Base-by-base conservation (phyloP, 148 eudicot genomes). In the Persicaria tinctoria region DNA sequence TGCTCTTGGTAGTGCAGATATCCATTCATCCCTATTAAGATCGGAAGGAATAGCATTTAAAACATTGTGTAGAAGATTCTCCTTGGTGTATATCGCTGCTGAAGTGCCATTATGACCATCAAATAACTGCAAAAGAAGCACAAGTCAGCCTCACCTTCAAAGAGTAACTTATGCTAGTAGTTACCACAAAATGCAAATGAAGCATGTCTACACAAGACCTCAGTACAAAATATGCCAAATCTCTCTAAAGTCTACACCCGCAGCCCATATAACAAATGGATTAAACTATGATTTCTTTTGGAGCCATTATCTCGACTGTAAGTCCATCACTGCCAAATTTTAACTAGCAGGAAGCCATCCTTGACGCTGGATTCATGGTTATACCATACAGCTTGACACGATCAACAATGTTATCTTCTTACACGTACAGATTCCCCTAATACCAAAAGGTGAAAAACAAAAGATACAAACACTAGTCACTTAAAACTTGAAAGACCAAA, bases 71-170 rank as follows among this genome's bases (percentile, higher is more conserved):
- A 90, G 76, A 66, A 92, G 84, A 79, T 84, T 78, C 75, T 92
- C 97, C 82, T 81, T 84, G 23, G 97, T 83, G 83, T 79, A 92
- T 47, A 88, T 75, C 54, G 97, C 97, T 38, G 97, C 97, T 72
- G 95, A 90, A 83, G 78, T 84, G 72, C 97, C 97, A 79, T 90
- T 90, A 72, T 92, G 97, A 32, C 97, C 97, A 81, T 92, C 97
- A 82, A 92, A 92, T 14, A 92, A 64, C 97, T 92, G 82, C 51
- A 62, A 62, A 60, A 48, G 47, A 66, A 16, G 70, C 32, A 63
- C 46, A 14, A 66, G 70, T 66, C 48, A 14, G 70, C 46, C 41
- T 64, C 48, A 17, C 70, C 32, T 66, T 66, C 70, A 66, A 59
- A 59, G 46, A 13, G 14, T 66, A 66, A 47, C 70, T 13, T 44